phyloP scores from a whole-genome alignment of 1,139 yeast species.

The Entelexis sorbosivorans region DNA sequence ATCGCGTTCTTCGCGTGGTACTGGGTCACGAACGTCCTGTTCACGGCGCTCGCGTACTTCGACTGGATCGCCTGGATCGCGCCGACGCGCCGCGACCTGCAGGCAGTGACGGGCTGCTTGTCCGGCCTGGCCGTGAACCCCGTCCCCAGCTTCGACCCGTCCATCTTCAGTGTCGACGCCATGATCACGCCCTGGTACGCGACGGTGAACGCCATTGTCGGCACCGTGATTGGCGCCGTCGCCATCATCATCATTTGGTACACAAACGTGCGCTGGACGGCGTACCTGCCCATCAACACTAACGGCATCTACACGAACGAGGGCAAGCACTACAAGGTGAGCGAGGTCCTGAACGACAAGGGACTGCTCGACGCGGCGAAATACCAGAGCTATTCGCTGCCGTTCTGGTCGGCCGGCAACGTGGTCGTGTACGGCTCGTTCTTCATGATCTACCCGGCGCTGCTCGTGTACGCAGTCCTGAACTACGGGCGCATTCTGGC shows the following conservation, averaged over 20 bases:
- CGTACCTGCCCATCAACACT: conserved; percentile 45
- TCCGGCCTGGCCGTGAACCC: conserved; percentile 45
- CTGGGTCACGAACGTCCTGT: conserved; percentile 27
- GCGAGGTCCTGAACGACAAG: conserved; percentile 35
- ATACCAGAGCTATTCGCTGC: conserved; percentile 36
- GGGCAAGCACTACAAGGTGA: conserved; percentile 37
- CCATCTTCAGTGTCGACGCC: conserved; percentile 35
- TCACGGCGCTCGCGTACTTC: conserved; percentile 23
- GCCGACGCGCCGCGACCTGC: conserved; percentile 34
- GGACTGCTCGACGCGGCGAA: conserved; percentile 31
- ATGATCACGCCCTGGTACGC: conserved; percentile 40
- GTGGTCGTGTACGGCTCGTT: conserved; percentile 46
- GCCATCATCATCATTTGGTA: conserved; percentile 39
- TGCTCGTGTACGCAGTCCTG: conserved; percentile 36
- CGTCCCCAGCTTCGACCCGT: conserved; percentile 38
- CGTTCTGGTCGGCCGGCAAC: conserved; percentile 49
- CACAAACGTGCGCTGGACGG: conserved; percentile 42
- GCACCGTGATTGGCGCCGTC: conserved; percentile 35
- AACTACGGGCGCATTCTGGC: conserved; percentile 10
- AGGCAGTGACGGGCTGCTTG: conserved; percentile 42
- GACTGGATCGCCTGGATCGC: conserved; percentile 25
- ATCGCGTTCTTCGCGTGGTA: conserved; percentile 33
- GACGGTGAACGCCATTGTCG: conserved; percentile 36
- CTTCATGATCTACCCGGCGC: conserved; percentile 48
- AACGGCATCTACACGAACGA: conserved; percentile 39